A percentile compares a stretch with the other conserved stretches of the same genome.
phyloP scores from a whole-genome alignment of 208 protist genomes.

The Wallacemonas collosoma region DNA sequence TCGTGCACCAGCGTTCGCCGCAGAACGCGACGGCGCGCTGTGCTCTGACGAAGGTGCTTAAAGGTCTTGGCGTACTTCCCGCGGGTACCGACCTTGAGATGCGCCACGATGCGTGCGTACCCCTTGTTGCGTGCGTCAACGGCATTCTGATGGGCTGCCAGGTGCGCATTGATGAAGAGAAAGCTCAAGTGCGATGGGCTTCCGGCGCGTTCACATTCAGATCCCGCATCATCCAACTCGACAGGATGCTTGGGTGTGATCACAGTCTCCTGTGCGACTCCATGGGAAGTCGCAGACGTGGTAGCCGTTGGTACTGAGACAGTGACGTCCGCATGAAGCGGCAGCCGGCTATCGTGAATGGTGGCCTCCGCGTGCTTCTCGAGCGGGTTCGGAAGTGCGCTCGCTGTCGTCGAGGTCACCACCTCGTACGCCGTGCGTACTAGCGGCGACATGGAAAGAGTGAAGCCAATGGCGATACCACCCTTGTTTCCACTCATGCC shows the following conservation, averaged over 20 bases:
- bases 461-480: conserved; percentile 79
- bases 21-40: background rate
- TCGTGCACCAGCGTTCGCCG: background rate
- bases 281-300: no score
- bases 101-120: conserved; percentile 71
- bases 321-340: no score
- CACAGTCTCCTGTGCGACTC: background rate
- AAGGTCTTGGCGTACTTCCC: conserved; percentile 48
- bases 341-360: background rate
- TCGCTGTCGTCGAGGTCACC: background rate
- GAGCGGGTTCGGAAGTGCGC: background rate
- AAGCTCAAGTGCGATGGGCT: conserved; percentile 56
- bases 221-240: no score
- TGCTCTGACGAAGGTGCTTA: conserved; percentile 16
- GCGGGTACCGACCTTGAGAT: conserved; percentile 44
- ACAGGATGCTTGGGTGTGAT: background rate
- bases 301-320: no score
- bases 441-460: conserved; percentile 48
- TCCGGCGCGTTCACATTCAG: background rate
- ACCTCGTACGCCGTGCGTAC: conserved; percentile 9
- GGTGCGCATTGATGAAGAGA: conserved; percentile 90
- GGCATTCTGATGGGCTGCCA: conserved; percentile 88
- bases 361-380: background rate
- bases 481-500: conserved; percentile 94
- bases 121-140: conserved; percentile 82